Evolutionary conservation across 306 rosid species (phyloP).

Genomic region (Vicia sativa): DNA sequence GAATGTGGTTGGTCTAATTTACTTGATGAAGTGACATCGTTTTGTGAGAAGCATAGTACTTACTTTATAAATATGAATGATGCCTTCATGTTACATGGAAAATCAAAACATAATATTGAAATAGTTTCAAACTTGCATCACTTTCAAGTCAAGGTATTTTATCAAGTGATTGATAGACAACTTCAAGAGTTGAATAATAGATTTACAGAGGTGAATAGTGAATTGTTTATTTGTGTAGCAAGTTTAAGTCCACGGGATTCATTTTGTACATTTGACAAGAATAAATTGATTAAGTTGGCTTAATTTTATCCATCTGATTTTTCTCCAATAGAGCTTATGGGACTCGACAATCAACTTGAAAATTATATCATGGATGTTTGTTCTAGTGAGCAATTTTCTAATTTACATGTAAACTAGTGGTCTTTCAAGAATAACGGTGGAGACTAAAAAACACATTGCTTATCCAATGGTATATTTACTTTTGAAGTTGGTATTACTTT

Average conservation of each 20-base stretch:
- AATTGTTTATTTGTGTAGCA: not conserved
- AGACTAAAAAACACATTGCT: not conserved
- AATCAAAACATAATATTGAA: not conserved
- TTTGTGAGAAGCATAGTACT: not conserved
- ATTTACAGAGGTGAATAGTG: not conserved
- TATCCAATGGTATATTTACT: not conserved
- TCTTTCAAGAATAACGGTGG: not conserved
- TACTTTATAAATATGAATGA: not conserved
- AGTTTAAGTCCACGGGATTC: not conserved
- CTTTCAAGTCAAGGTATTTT: not conserved
- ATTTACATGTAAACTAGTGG: not conserved
- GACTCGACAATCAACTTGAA: not conserved
- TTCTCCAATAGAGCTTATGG: no score
- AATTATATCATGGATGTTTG: not conserved
- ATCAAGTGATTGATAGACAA: not conserved
- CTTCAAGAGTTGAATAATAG: not conserved
- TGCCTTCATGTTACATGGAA: not conserved
- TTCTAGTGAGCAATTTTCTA: not conserved
- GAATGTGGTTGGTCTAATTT: not conserved
- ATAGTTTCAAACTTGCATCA: not conserved
- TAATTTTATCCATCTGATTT: not conserved
- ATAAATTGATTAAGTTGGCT: not conserved
- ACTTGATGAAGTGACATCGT: not conserved
- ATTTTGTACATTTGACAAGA: not conserved
- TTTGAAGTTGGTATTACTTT: not conserved